Evolutionary conservation across 192 early-diverging fungal genomes (phyloP).

Genomic region (Linderina pennispora): DNA sequence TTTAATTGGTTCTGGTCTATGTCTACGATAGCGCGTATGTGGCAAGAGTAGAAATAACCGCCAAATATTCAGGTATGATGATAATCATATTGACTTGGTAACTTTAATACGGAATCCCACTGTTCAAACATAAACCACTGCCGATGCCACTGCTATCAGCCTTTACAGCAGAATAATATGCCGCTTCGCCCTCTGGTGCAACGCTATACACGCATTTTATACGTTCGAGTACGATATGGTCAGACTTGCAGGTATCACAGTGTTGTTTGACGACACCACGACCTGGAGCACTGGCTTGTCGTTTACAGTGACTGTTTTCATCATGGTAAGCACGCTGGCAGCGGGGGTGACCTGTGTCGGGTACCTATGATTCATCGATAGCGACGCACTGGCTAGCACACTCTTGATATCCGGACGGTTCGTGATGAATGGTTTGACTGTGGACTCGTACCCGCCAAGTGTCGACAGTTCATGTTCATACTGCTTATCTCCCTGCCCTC

Average conservation of each 20-base stretch:
- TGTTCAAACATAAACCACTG: too few species aligned
- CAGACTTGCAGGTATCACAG: slow-evolving; percentile 11
- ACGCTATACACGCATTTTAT: too few species aligned
- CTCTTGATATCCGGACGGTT: slow-evolving; percentile 31
- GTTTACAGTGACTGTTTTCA: slow-evolving; percentile 23
- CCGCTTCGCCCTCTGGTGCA: too few species aligned
- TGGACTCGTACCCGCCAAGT: not conserved
- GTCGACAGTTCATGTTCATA: not conserved
- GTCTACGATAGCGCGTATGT: too few species aligned
- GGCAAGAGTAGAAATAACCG: too few species aligned
- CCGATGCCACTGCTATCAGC: too few species aligned
- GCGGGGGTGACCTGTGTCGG: not conserved
- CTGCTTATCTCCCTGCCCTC: not conserved
- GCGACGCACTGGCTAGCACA: slow-evolving; percentile 12
- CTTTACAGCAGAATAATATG: too few species aligned
- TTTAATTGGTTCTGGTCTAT: too few species aligned
- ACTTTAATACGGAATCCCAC: too few species aligned
- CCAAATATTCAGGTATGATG: too few species aligned
- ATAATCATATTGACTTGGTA: too few species aligned
- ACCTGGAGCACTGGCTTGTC: slow-evolving; percentile 35
- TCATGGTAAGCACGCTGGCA: slow-evolving; percentile 7
- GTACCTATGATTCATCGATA: not conserved
- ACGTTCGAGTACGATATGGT: slow-evolving; percentile 10
- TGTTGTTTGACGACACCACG: slow-evolving; percentile 23
- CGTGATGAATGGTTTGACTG: slow-evolving; percentile 4